Percentiles rank a stretch among this genome's conserved stretches.
These are phyloP conservation scores for Boletus subparvulus DNA, from an alignment of 768 basidiomycete genomes.

Conservation along the genomic window DNA sequence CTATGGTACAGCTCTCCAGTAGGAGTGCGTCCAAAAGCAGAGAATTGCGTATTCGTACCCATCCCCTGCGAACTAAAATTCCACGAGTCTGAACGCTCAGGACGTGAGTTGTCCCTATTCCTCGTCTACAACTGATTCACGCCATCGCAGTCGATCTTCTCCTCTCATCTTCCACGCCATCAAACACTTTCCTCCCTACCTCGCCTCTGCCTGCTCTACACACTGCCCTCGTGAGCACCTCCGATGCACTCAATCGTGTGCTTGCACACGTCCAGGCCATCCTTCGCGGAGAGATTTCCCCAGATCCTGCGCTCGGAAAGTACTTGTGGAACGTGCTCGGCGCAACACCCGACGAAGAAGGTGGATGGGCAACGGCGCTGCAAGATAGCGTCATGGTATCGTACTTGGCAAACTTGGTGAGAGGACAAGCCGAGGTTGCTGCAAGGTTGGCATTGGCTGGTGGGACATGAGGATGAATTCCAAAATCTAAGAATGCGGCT, in stretches of 20 bases:
- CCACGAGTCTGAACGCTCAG: constrained; percentile 80
- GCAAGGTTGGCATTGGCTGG: constrained; percentile 78
- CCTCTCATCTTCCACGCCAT: constrained; percentile 48
- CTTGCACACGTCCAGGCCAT: constrained; percentile 82
- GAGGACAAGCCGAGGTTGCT: constrained; percentile 91
- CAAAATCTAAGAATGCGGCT: background rate
- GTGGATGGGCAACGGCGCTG: constrained; percentile 71
- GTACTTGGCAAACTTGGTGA: constrained; percentile 90
- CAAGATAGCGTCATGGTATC: constrained; percentile 95
- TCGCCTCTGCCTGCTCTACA: constrained; percentile 58
- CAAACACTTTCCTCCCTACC: constrained; percentile 36
- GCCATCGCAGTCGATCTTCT: constrained; percentile 70
- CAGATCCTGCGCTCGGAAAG: constrained; percentile 84
- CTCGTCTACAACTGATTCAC: constrained; percentile 5
- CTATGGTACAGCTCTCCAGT: constrained; percentile 66
- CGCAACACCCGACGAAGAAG: constrained; percentile 71
- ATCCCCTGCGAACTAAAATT: constrained; percentile 86
- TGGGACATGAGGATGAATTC: constrained; percentile 19
- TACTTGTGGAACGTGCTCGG: constrained; percentile 87
- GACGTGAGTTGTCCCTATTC: constrained; percentile 53
- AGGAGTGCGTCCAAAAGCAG: constrained; percentile 84
- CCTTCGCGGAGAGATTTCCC: constrained; percentile 70
- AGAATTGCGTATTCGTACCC: constrained; percentile 94
- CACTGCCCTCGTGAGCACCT: constrained; percentile 61
- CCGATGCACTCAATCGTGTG: constrained; percentile 80